Evolutionary conservation across 352 stramenopile genomes (phyloP), one percentile per base, ranked within the genome.

Genomic region (Phytophthora palmivora): DNA sequence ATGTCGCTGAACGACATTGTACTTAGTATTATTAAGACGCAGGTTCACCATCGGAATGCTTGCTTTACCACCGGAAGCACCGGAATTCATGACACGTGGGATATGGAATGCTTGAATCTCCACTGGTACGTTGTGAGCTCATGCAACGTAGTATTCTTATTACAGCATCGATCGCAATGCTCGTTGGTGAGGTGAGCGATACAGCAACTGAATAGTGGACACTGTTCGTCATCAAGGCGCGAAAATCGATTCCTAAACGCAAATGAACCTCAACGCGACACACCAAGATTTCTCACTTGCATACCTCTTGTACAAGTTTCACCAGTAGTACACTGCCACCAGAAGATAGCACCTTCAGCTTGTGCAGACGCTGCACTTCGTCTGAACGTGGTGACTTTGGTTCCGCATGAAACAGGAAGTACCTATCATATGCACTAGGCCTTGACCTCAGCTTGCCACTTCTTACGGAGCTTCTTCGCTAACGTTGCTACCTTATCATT

Each of bases 361-460:
- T 65, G 54, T 45, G 39, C 22, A 24, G 44, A 3, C 56, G 50
- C 55, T 66, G 57, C 46, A 51, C 28, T 63, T 44, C 14, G 11
- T 56, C 58, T 61, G 32, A 67, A 44, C 37, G 39, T 36, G 18
- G 18, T 28, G 48, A 50, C 45, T 19, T 55, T 39, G 22, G 50
- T 57, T 24, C 28, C 19, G 10, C 39, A 14, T 32, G 22, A 67
- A 32, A 49, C 41, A 39, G 16, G 26, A 38, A 41, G 4, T 46
- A 50, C 39, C 15, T 10, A 39, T 56, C 41, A 43, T 33, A 39
- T 26, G 3, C n/a, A 41, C 46, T 63, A 66, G 9, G 54, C 58
- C 39, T 63, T 71, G 14, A 54, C 60, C 38, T 88, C 70, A 18
- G 70, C 78, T 75, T 91, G 90, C 85, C 85, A 94, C 67, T 94